A percentile compares a stretch with the other conserved stretches of the same genome.
Conservation (phyloP, 176 grass and related monocot genomes). For the Pontederia paniculata region DNA sequence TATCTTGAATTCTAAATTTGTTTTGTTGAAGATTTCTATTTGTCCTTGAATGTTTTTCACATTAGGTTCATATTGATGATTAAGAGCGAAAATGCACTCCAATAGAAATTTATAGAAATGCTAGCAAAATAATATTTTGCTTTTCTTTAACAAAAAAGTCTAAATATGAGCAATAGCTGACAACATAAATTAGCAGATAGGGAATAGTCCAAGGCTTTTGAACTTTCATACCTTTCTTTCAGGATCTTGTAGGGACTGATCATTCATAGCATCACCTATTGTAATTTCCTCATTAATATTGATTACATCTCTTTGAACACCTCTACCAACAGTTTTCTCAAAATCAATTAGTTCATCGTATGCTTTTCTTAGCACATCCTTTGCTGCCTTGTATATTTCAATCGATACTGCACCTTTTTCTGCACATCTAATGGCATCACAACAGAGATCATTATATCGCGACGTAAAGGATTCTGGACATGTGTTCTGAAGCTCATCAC, state of each 20-base stretch:
- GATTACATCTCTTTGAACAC: conserved; percentile 60
- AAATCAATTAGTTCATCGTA: conserved; percentile 60
- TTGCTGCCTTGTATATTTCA: conserved; percentile 57
- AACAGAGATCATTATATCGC: conserved; percentile 56
- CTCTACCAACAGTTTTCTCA: conserved; percentile 51
- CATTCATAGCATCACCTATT: conserved; percentile 54
- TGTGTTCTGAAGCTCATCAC: conserved; percentile 25
- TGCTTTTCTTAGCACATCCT: conserved; percentile 72
- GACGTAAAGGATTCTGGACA: conserved; percentile 36
- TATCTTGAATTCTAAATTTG: no score
- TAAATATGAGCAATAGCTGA: background rate
- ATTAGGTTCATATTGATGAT: no score
- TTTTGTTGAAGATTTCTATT: no score
- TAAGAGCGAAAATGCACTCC: no score
- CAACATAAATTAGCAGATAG: background rate
- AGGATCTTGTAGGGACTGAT: conserved; percentile 59
- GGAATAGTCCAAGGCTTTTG: background rate
- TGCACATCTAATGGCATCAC: conserved; percentile 66
- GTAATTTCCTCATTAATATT: conserved; percentile 93
- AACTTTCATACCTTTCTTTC: conserved; percentile 47
- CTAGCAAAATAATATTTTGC: no score
- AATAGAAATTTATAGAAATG: no score
- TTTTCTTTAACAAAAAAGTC: background rate
- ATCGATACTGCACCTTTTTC: conserved; percentile 49
- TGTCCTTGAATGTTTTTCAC: no score